Base-by-base conservation (phyloP, 257 asterid genomes). In the Anisodus tanguticus region DNA sequence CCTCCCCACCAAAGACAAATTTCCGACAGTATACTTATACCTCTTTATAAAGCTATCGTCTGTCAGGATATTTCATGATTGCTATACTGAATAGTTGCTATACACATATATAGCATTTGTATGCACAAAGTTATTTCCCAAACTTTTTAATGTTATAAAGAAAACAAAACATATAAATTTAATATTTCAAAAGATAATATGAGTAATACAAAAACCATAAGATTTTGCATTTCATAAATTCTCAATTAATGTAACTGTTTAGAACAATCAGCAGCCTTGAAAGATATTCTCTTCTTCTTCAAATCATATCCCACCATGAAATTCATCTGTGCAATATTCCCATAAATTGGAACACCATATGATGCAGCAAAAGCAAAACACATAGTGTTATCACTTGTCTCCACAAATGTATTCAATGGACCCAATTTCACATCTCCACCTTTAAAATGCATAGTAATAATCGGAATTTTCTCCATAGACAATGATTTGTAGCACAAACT, bases 351-450 rank as follows among this genome's bases (percentile, higher is more conserved):
- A 47, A 62, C 0, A 10, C 69, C 19, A 7, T 15, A 58, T 0
- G 85, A 4, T 1, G 88, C 85, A 0, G 82, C 71, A 76, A 91
- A 91, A 26, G 94, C 93, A 15, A 94, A 85, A 77, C 98, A 93
- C 5, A 83, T 8, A 6, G 89, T 22, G 7, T 8, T 8, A 22
- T 49, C 10, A 9, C 88, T 89, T 1, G 88, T 85, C 67, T 9
- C 86, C 16, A 88, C 64, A 35, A 92, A 93, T 16, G 88, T 74
- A 76, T 88, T 90, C 0, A 22, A 1, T 6, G 91, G 13, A 17
- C 85, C 88, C 90, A 94, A 64, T 72, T 47, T 74, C 91, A 93
- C 86, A 69, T 94, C 92, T 3, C 87, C 98, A 83, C 94, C 97
- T 74, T 12, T 87, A 82, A 93, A 92, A 89, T 94, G 97, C 6